phyloP scores from a whole-genome alignment of 1,284 basidiomycete species.

The Rhodotorula glutinis region DNA sequence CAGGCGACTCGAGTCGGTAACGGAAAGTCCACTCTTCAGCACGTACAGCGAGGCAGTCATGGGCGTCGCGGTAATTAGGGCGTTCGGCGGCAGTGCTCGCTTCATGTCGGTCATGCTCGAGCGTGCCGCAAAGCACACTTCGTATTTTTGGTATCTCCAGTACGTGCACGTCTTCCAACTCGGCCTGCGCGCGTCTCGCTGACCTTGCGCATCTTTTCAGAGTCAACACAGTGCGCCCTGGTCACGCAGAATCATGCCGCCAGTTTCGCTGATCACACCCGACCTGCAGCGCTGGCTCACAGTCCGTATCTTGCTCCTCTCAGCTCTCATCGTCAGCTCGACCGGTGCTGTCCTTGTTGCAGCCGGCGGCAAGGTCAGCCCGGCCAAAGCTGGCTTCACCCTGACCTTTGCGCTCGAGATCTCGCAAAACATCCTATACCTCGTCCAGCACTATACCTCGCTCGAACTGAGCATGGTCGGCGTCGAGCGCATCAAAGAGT shows the following conservation, averaged over 20 bases:
- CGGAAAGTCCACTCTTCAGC: slow-evolving; percentile 84
- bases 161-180: neutral
- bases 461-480: slow-evolving; percentile 93
- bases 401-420: slow-evolving; percentile 50
- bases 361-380: slow-evolving; percentile 44
- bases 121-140: slow-evolving; percentile 24
- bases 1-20: slow-evolving; percentile 65
- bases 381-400: slow-evolving; percentile 52
- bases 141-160: slow-evolving; percentile 39
- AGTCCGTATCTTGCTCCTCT: slow-evolving; percentile 41
- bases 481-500: slow-evolving; percentile 86
- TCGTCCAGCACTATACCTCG: slow-evolving; percentile 47
- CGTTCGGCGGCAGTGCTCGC: slow-evolving; percentile 65
- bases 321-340: slow-evolving; percentile 35
- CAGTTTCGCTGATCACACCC: too few relatives aligned
- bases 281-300: slow-evolving; percentile 51
- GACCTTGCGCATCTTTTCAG: too few relatives aligned
- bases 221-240: too few relatives aligned
- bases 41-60: slow-evolving; percentile 59
- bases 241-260: too few relatives aligned
- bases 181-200: too few relatives aligned
- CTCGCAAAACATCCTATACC: slow-evolving; percentile 47
- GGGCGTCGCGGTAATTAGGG: slow-evolving; percentile 71
- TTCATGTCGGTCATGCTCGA: slow-evolving; percentile 46
- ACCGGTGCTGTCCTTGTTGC: slow-evolving; percentile 56